Evolutionary conservation across 148 eudicot genomes (phyloP), one percentile per base, ranked within the genome.

Genomic region (Chenopodium berlandieri): DNA sequence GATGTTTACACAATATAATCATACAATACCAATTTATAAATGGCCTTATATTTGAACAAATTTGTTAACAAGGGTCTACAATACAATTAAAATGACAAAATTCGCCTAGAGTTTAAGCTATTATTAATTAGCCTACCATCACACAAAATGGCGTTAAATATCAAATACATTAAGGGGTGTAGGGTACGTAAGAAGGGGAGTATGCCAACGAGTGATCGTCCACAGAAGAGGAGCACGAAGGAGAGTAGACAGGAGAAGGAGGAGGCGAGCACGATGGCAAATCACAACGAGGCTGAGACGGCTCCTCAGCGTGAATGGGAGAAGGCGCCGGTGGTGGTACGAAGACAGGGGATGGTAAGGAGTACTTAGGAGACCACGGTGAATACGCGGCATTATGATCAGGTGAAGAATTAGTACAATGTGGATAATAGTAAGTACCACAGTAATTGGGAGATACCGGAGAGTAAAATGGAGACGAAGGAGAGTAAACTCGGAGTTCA

Each of bases 371-470:
- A 22, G 31, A 44, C 56, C 31, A 46, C 0, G 76, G 31, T n/a
- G 44, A 78, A 58, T 78, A 66, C 6, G 23, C 27, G 1, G 3
- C 54, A 23, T 40, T 0, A 10, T 30, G 10, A 9, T 44, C 40
- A 7, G 1, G 2, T 0, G 46, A 1, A 3, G 40, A 13, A 68
- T 20, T 12, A 30, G 16, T 68, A 4, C 14, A 23, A 32, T 13
- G 37, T 2, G 73, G 60, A 30, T 27, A 78, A 48, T 78, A 78
- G 56, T 78, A 78, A 16, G 25, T 9, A 7, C 73, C 73, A 31
- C 80, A 78, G 74, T 78, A 78, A n/a, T 78, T 67, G 37, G 80
- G 80, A 9, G 80, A 78, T 11, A 78, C 80, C 1, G 80, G 20
- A 25, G 73, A 78, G 80, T 78, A 78, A 64, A 13, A 78, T 4